These are phyloP conservation scores for Chytriomyces sp. DNA, from an alignment of 192 early-diverging fungal species.

Conservation along the genomic window DNA sequence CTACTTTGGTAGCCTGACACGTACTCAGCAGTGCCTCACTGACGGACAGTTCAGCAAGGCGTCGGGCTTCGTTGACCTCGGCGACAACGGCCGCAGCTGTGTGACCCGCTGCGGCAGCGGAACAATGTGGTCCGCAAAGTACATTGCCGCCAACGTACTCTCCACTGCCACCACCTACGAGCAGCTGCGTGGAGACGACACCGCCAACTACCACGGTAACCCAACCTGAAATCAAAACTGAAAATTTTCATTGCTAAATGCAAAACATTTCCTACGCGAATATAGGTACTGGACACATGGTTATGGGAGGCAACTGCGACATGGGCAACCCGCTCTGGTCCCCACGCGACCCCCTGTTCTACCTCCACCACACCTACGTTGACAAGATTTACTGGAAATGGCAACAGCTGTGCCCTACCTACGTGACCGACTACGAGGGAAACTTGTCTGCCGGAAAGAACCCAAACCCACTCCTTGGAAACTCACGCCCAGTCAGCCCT, in stretches of 20 bases:
- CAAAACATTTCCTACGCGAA: too few relatives aligned
- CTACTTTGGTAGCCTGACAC: constrained; percentile 14
- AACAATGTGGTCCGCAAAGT: neutral
- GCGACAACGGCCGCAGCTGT: constrained; percentile 4
- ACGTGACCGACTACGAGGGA: constrained; percentile 28
- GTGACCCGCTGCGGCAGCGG: constrained; percentile 12
- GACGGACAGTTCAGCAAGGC: neutral
- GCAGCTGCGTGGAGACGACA: neutral
- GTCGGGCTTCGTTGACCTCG: neutral
- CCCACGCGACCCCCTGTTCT: constrained; percentile 9
- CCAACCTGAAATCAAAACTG: too few relatives aligned
- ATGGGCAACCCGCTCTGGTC: constrained; percentile 21
- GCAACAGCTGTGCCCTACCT: constrained; percentile 33
- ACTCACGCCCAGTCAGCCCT: neutral
- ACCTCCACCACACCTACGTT: constrained; percentile 40
- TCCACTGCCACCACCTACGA: constrained; percentile 13
- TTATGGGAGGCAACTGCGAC: constrained; percentile 20
- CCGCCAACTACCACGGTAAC: constrained; percentile 14
- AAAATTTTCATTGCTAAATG: too few relatives aligned
- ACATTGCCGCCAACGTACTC: neutral
- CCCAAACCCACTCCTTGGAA: neutral
- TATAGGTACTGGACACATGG: constrained; percentile 10
- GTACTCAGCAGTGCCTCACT: neutral
- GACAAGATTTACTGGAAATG: constrained; percentile 45
- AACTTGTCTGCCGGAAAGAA: neutral